A percentile compares a stretch with the other conserved stretches of the same genome.
These are phyloP conservation scores for Hypericum androsaemum DNA, from an alignment of 345 rosid species.

Conservation along the genomic window DNA sequence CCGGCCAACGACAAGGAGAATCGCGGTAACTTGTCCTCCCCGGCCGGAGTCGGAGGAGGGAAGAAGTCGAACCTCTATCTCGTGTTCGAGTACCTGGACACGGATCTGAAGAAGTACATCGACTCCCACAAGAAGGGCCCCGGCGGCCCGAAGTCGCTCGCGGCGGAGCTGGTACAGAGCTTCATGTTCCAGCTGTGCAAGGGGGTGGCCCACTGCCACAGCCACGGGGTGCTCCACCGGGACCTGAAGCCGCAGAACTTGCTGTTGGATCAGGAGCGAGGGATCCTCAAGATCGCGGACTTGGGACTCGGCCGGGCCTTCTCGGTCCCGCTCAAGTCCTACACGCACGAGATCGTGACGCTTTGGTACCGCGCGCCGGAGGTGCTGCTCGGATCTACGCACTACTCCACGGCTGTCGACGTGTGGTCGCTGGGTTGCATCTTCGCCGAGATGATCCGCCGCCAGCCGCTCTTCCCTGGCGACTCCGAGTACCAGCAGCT, in stretches of 20 bases:
- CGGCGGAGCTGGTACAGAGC: slow-evolving; percentile 52
- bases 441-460: slow-evolving; percentile 82
- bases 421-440: slow-evolving; percentile 99
- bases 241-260: slow-evolving; percentile 94
- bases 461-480: slow-evolving; percentile 89
- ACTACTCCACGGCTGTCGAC: slow-evolving; percentile 80
- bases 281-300: slow-evolving; percentile 81
- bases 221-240: slow-evolving; percentile 89
- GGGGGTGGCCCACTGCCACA: slow-evolving; percentile 90
- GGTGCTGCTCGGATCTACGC: slow-evolving; percentile 76
- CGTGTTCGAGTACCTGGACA: slow-evolving; percentile 86
- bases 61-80: slow-evolving; percentile 67
- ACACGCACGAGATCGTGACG: slow-evolving; percentile 87
- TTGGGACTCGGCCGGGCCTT: slow-evolving; percentile 86
- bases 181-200: slow-evolving; percentile 80
- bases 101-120: slow-evolving; percentile 85
- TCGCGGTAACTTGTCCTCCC: neutral
- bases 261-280: slow-evolving; percentile 70
- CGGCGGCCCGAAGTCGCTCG: slow-evolving; percentile 48
- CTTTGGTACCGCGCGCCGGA: slow-evolving; percentile 98
- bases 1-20: slow-evolving; percentile 1
- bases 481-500: slow-evolving; percentile 92
- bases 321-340: slow-evolving; percentile 84
- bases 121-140: slow-evolving; percentile 71
- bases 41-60: too few relatives aligned